Evolutionary conservation across 495 filamentous ascomycete species (phyloP).

Genomic region (Coniosporium apollinis): DNA sequence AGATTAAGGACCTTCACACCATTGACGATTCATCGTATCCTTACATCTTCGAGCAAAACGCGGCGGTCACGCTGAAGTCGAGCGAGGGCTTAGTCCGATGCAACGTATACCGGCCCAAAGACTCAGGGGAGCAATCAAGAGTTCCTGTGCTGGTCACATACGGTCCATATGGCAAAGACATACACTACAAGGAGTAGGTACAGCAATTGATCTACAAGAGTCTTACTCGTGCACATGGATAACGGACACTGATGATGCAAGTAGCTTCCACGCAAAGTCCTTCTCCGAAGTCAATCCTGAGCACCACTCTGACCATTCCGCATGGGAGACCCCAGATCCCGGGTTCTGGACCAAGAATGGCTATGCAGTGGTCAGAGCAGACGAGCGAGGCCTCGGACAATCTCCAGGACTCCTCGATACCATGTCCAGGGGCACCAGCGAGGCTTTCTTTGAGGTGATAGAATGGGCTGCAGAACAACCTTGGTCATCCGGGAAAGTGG

Average conservation of each 20-base stretch:
- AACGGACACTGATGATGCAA: too few relatives aligned
- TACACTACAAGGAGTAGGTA: constrained; percentile 28
- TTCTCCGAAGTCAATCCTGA: constrained; percentile 31
- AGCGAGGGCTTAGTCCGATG: constrained; percentile 12
- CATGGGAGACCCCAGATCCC: constrained; percentile 50
- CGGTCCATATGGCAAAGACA: constrained; percentile 51
- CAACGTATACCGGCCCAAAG: constrained; percentile 21
- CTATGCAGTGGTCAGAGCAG: constrained; percentile 43
- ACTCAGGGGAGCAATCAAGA: constrained; percentile 8
- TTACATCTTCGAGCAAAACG: constrained; percentile 27
- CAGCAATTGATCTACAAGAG: too few relatives aligned
- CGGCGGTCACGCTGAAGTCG: constrained; percentile 15
- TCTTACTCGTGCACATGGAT: too few relatives aligned
- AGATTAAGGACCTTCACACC: constrained; percentile 7
- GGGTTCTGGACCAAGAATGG: constrained; percentile 44
- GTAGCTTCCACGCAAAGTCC: constrained; percentile 30
- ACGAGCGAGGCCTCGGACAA: constrained; percentile 43
- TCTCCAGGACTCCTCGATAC: constrained; percentile 41
- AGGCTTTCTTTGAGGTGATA: constrained; percentile 44
- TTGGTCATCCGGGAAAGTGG: constrained; percentile 47
- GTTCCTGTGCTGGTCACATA: constrained; percentile 38
- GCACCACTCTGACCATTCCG: constrained; percentile 30
- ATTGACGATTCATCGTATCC: constrained; percentile 19
- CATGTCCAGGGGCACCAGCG: constrained; percentile 40
- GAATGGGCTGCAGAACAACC: constrained; percentile 45